Conservation (phyloP, 306 rosid species). For the cucumber (Cucumis sativus) region DNA sequence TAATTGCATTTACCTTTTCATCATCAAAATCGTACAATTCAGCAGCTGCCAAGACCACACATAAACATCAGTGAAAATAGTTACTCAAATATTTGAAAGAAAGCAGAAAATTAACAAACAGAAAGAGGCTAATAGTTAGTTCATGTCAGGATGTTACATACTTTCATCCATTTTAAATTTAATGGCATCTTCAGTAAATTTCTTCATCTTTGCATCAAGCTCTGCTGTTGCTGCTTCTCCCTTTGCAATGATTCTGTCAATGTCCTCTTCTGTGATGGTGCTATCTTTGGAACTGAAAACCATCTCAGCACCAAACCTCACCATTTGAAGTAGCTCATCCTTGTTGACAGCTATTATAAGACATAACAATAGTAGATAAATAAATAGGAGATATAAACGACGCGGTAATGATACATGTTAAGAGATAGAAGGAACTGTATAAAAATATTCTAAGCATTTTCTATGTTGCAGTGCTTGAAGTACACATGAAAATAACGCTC, state of each 20-base stretch:
- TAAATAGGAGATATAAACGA: not conserved
- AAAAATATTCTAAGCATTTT: not conserved
- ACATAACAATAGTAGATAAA: no score
- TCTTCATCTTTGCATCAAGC: constrained; percentile 98
- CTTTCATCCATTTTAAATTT: constrained; percentile 99
- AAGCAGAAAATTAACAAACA: not conserved
- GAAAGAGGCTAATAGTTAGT: not conserved
- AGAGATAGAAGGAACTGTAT: not conserved
- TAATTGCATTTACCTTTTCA: constrained; percentile 45
- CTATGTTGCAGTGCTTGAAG: not conserved
- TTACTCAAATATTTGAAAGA: not conserved
- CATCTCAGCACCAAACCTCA: constrained; percentile 99
- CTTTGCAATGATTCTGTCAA: constrained; percentile 91
- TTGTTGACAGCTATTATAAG: constrained; percentile 78
- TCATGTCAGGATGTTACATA: constrained; percentile 21
- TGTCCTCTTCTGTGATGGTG: constrained; percentile 92
- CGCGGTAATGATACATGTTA: not conserved
- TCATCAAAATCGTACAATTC: constrained; percentile 95
- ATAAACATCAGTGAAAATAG: constrained; percentile 12
- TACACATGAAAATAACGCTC: constrained; percentile 10
- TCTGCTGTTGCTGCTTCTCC: constrained; percentile 98
- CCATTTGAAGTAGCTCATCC: constrained; percentile 95
- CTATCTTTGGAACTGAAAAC: constrained; percentile 98
- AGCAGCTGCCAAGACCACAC: constrained; percentile 49
- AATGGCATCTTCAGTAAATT: constrained; percentile 97